Evolutionary conservation across 2,329 filamentous ascomycete genomes (phyloP).

Genomic region (Apiospora arundinis): DNA sequence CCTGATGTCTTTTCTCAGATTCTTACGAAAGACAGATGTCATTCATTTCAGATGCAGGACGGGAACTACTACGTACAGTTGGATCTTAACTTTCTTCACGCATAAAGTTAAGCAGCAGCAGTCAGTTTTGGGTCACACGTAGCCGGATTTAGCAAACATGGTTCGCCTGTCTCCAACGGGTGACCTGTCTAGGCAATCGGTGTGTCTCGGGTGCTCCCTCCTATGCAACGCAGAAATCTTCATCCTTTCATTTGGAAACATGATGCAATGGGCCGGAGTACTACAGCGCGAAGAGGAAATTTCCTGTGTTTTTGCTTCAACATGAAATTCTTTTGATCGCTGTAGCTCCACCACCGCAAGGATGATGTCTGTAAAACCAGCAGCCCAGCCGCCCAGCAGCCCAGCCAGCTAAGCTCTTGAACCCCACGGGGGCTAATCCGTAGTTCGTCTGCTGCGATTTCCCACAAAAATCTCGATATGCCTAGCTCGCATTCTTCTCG

Average conservation of each 20-base stretch:
- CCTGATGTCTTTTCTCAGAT: neutral
- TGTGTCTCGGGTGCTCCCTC: neutral
- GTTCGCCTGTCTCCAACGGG: neutral
- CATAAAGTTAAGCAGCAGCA: neutral
- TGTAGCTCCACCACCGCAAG: neutral
- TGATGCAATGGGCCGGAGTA: neutral
- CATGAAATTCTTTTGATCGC: neutral
- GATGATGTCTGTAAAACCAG: neutral
- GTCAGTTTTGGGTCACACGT: neutral
- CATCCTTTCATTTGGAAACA: neutral
- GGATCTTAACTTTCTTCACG: neutral
- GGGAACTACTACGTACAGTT: neutral
- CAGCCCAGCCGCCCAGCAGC: neutral
- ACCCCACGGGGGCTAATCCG: conserved; percentile 16
- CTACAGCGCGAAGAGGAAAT: neutral
- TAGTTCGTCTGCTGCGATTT: conserved; percentile 1
- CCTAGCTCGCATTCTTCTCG: neutral
- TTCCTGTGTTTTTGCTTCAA: neutral
- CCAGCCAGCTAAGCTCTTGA: neutral
- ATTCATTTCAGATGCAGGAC: neutral
- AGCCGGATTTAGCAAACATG: neutral
- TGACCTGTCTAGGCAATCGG: neutral
- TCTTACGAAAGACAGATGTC: neutral
- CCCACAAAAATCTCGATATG: neutral
- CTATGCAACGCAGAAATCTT: neutral